Conservation (phyloP, 257 asterid species). For the Solanum pennellii region DNA sequence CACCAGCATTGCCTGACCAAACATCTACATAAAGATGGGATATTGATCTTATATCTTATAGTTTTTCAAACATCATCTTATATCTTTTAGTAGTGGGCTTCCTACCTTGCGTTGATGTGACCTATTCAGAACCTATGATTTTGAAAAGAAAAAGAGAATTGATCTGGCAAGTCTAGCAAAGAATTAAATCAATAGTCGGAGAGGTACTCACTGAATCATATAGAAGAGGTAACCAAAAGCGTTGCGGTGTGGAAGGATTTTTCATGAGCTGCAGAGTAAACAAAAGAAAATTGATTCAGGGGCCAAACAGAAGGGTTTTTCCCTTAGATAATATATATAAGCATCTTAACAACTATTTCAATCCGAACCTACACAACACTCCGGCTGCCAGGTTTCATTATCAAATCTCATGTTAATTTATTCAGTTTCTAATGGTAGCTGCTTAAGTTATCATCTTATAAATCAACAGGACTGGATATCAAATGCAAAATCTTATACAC, state of each 20-base stretch:
- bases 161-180: background rate
- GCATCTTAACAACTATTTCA: background rate
- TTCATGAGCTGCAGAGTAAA: conserved; percentile 72
- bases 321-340: background rate
- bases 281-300: background rate
- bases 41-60: background rate
- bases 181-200: background rate
- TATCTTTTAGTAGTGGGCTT: background rate
- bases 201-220: conserved; percentile 59
- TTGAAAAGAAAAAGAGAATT: background rate
- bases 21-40: background rate
- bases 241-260: conserved; percentile 85
- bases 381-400: background rate
- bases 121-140: background rate
- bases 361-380: background rate
- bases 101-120: background rate
- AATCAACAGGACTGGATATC: background rate
- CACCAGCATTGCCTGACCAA: background rate
- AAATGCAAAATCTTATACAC: background rate
- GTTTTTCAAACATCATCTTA: background rate
- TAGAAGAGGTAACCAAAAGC: conserved; percentile 82
- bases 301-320: background rate
- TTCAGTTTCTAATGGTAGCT: background rate
- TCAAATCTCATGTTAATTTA: background rate
- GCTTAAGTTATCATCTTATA: background rate